phyloP scores from a whole-genome alignment of 2,329 filamentous ascomycete genomes.

The Epichloe gansuensis region DNA sequence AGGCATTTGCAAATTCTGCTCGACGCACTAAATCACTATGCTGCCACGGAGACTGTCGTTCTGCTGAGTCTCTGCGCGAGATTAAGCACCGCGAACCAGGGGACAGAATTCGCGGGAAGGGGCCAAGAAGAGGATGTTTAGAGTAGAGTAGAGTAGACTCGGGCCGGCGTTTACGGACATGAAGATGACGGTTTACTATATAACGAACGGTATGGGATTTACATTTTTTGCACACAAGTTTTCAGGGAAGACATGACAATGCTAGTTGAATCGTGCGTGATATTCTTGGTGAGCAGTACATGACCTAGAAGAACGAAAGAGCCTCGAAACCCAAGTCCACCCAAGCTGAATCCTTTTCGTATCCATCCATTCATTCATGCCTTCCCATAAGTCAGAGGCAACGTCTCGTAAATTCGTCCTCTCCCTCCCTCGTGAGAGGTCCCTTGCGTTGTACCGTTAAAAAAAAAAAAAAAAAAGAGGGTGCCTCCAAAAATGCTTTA shows the following conservation, averaged over 20 bases:
- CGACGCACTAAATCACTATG: conserved; percentile 92
- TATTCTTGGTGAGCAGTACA: too few relatives aligned
- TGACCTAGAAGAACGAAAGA: too few relatives aligned
- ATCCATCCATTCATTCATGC: too few relatives aligned
- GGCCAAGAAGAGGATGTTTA: conserved; percentile 42
- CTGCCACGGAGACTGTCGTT: conserved; percentile 92
- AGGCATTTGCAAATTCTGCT: conserved; percentile 86
- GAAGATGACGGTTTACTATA: too few relatives aligned
- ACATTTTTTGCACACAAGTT: too few relatives aligned
- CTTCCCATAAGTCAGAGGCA: too few relatives aligned
- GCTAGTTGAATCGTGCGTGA: too few relatives aligned
- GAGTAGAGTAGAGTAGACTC: background rate
- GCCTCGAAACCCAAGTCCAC: too few relatives aligned
- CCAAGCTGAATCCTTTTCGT: too few relatives aligned
- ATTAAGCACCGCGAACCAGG: conserved; percentile 70
- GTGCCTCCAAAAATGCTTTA: background rate
- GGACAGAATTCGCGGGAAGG: conserved; percentile 51
- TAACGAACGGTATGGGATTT: too few relatives aligned
- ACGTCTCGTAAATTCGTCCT: too few relatives aligned
- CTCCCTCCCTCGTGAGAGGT: background rate
- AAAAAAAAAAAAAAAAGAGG: background rate
- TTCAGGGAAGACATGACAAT: too few relatives aligned
- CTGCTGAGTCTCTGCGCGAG: conserved; percentile 77
- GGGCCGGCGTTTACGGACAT: background rate
- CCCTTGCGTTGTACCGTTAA: background rate